Percentiles rank a stretch among this genome's conserved stretches.
Conservation (phyloP, 2,329 filamentous ascomycete genomes). For the Bipolaris sorokiniana region DNA sequence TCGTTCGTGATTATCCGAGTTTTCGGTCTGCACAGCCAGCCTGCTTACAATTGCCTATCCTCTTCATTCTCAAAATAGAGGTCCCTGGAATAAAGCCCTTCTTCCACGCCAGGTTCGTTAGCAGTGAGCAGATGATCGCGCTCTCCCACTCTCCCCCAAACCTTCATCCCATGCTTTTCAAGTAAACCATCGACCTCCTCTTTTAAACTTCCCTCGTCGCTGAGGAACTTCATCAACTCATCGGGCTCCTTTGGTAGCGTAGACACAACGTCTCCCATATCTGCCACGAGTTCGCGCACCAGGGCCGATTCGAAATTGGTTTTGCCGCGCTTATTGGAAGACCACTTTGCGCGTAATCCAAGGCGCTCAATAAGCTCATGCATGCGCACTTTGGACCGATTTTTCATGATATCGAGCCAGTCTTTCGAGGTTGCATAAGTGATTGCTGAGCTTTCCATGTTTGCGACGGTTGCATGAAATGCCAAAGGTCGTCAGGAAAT, state of each 20-base stretch:
- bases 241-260: slow-evolving; percentile 44
- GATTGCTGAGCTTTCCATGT: slow-evolving; percentile 36
- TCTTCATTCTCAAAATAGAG: slow-evolving; percentile 43
- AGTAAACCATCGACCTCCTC: slow-evolving; percentile 39
- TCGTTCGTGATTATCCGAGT: background rate
- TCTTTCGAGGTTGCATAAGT: slow-evolving; percentile 42
- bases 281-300: slow-evolving; percentile 43
- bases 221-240: slow-evolving; percentile 38
- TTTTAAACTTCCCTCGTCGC: slow-evolving; percentile 38
- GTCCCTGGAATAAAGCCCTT: slow-evolving; percentile 40
- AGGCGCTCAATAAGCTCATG: slow-evolving; percentile 47
- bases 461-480: slow-evolving; percentile 16
- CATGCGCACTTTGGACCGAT: slow-evolving; percentile 45
- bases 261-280: slow-evolving; percentile 43
- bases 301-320: slow-evolving; percentile 46
- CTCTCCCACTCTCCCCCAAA: slow-evolving; percentile 41
- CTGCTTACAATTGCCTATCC: slow-evolving; percentile 39
- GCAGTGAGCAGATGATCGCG: slow-evolving; percentile 43
- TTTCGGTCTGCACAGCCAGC: background rate
- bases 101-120: slow-evolving; percentile 41
- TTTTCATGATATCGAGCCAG: slow-evolving; percentile 49
- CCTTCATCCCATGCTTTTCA: slow-evolving; percentile 40
- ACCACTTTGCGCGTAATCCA: slow-evolving; percentile 46
- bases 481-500: slow-evolving; percentile 5
- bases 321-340: slow-evolving; percentile 48